Base-by-base conservation (phyloP, 164 flowering plant species). In the Malania oleifera region DNA sequence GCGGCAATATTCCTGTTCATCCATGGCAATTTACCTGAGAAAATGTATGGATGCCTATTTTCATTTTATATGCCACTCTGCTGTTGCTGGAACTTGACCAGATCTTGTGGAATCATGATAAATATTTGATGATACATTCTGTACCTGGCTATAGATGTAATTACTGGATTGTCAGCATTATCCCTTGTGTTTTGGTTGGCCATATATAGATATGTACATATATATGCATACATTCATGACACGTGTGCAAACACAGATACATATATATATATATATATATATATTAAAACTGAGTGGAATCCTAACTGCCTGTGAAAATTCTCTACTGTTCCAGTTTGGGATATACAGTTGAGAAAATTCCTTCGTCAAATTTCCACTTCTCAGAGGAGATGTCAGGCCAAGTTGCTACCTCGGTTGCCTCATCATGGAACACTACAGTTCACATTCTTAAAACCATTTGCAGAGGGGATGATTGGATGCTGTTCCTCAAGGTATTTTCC, bases 21-120 rank as follows among this genome's bases (percentile, higher is more conserved):
- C 73, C 91, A 88, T 71, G 84, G 92, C 66, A 63, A 51, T 70
- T 73, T 90, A 52, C 98, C 98, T 18, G 72, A 77, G 64, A 82
- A 73, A 72, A 56, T 93, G 98, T 92, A 84, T 14, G 78, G 22
- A 15, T 43, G 7, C 41, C 1, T 35, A 39, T 38, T 22, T 14
- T 52, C 15, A 22, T 54, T 29, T 59, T 24, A n/a, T 50, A 13
- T 50, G 55, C 25, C 64, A n/a, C n/a, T n/a, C n/a, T n/a, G n/a
- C n/a, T n/a, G n/a, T n/a, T n/a, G n/a, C n/a, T n/a, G n/a, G n/a
- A n/a, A n/a, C n/a, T n/a, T n/a, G n/a, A n/a, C n/a, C n/a, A n/a
- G n/a, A n/a, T n/a, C n/a, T n/a, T n/a, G n/a, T n/a, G n/a, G n/a
- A n/a, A n/a, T n/a, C n/a, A n/a, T n/a, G n/a, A n/a, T n/a, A n/a